A percentile compares a stretch with the other conserved stretches of the same genome.
Evolutionary conservation across 306 rosid species (phyloP).

Genomic region (Inga laurina): DNA sequence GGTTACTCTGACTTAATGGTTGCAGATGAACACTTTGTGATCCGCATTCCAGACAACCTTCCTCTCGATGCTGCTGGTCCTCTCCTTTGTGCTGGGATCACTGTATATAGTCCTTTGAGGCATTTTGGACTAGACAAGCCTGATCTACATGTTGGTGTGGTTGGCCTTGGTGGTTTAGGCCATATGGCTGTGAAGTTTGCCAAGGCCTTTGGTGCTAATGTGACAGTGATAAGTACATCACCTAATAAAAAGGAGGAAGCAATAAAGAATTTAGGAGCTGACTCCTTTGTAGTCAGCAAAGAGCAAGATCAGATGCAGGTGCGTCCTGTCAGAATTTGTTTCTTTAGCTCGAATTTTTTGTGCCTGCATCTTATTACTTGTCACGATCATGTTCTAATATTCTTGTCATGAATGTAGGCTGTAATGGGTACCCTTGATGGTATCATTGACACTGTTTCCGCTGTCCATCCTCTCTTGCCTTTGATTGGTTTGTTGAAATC

Average conservation of each 20-base stretch:
- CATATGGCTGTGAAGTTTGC: slow-evolving; percentile 51
- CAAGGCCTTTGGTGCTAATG: slow-evolving; percentile 42
- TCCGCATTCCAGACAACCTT: slow-evolving; percentile 32
- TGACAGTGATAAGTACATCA: slow-evolving; percentile 46
- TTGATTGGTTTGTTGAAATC: slow-evolving; percentile 33
- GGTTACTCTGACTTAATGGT: slow-evolving; percentile 46
- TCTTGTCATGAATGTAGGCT: slow-evolving; percentile 2
- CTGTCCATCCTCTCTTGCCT: slow-evolving; percentile 35
- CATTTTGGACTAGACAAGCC: slow-evolving; percentile 38
- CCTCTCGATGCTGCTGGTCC: slow-evolving; percentile 50
- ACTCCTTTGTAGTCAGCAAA: slow-evolving; percentile 37
- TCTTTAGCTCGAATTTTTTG: neutral
- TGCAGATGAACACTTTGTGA: slow-evolving; percentile 36
- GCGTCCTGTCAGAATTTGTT: neutral
- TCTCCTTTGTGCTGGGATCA: slow-evolving; percentile 48
- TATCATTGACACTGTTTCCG: slow-evolving; percentile 51
- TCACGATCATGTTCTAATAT: neutral
- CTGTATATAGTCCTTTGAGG: slow-evolving; percentile 46
- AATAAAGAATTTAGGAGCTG: slow-evolving; percentile 34
- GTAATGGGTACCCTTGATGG: slow-evolving; percentile 43
- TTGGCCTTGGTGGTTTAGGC: slow-evolving; percentile 54
- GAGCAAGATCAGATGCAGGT: slow-evolving; percentile 46
- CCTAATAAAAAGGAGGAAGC: slow-evolving; percentile 40
- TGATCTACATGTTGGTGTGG: slow-evolving; percentile 45
- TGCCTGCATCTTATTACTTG: neutral